Base-by-base conservation (phyloP, 257 asterid species). In the Nicotiana benthamiana region DNA sequence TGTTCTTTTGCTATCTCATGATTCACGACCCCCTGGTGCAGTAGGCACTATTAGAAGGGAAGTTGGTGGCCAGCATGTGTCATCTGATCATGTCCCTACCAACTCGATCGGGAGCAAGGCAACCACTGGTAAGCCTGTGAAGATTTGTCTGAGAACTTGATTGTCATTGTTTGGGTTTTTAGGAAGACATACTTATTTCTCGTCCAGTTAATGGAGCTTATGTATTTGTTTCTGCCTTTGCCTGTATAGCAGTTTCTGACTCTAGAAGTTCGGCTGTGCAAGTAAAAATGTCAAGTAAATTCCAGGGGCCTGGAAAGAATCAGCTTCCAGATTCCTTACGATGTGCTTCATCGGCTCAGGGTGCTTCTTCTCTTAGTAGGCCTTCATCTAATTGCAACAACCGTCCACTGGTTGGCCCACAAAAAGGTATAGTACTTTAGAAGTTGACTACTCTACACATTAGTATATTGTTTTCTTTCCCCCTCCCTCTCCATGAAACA, bases 341-440 rank as follows among this genome's bases (percentile, higher is more conserved):
- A 77, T 77, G 77, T 81, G 75, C 87, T 57, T 78, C 93, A 65
- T 89, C 86, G 77, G 82, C 86, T 83, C 86, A 57, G 57, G 80
- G 86, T 48, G 84, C 80, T 82, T 83, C 95, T 80, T 75, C 96
- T 85, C 83, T 82, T 82, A 87, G 93, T 84, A 83, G 94, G 87
- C 94, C 97, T 75, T 87, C 97, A 15, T 91, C 96, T 67, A 90
- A 87, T 70, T 91, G 86, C 88, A 90, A 85, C 87, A 90, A 86
- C 85, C 87, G 90, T 53, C 97, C 88, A 84, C 91, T 80, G 65
- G 89, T 87, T 83, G 92, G 94, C 63, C 86, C 88, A 32, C 92
- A 88, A 81, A 94, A 90, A 91, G 96, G 98, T 90, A 79, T 51
- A 48, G 43, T 48, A 27, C 32, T 46, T 17, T 22, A 24, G 40